Conservation (phyloP, 2,329 filamentous ascomycete species). For the Endocalyx cinctus region DNA sequence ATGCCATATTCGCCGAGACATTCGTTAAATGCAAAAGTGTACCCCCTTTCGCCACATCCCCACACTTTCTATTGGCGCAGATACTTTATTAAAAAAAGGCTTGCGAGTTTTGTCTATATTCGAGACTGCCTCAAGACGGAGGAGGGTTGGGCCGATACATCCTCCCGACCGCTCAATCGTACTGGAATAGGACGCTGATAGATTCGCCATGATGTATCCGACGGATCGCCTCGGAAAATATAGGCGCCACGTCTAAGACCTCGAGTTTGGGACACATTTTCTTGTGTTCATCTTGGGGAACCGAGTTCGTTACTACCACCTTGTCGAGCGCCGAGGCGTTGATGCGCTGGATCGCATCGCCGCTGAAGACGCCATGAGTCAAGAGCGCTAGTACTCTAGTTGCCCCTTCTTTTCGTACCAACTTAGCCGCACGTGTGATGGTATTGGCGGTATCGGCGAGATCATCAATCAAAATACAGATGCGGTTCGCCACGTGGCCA, state of each 20-base stretch:
- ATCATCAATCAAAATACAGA: slow-evolving; percentile 90
- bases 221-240: slow-evolving; percentile 93
- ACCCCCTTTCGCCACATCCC: too few species aligned
- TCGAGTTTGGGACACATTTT: slow-evolving; percentile 80
- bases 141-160: too few species aligned
- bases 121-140: too few species aligned
- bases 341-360: slow-evolving; percentile 90
- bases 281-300: slow-evolving; percentile 81
- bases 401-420: slow-evolving; percentile 96
- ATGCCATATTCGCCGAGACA: too few species aligned
- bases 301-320: slow-evolving; percentile 91
- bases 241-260: slow-evolving; percentile 82
- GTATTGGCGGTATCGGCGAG: slow-evolving; percentile 95
- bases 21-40: too few species aligned
- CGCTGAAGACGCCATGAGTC: slow-evolving; percentile 92
- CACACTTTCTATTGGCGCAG: too few species aligned
- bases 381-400: slow-evolving; percentile 85
- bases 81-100: too few species aligned
- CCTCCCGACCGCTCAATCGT: slow-evolving; percentile 56
- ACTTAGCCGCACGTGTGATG: slow-evolving; percentile 90
- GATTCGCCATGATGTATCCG: slow-evolving; percentile 97
- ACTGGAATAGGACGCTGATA: slow-evolving; percentile 91
- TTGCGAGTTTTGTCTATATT: too few species aligned
- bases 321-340: slow-evolving; percentile 91
- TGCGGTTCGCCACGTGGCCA: slow-evolving; percentile 74